Base-by-base conservation (phyloP, 1,284 basidiomycete species). In the Malassezia furfur region DNA sequence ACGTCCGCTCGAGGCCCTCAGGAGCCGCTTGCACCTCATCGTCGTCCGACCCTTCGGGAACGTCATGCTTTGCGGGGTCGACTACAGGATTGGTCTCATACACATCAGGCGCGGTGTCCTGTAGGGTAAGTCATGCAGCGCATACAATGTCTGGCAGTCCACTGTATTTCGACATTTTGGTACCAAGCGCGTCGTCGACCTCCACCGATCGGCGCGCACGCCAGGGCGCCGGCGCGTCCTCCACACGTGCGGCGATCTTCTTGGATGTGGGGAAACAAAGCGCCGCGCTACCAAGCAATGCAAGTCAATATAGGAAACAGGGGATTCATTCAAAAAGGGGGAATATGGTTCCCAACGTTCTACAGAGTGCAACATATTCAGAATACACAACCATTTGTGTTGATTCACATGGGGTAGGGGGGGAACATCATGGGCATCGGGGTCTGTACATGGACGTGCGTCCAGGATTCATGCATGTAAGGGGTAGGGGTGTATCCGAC, bases 91-190 rank as follows among this genome's bases (percentile, higher is more conserved):
- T 15, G 17, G 55, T 37, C 41, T 57, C 55, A 32, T 52, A 57
- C 31, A 57, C 51, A 28, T 57, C 55, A 14, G 57, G 48, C 41
- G 48, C 60, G 4, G 53, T 52, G 43, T 61, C 60, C 59, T 61
- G 45, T 5, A 22, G 31, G 34, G 12, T 45, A 19, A 25, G 17
- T 11, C 10, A 45, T 11, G 39, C 19, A 17, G 35, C 9, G 49
- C 59, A 32, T 35, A 61, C 59, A 41, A 61, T 61, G 28, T 61
- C 60, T 3, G 60, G 60, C 36, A 61, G 52, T 15, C 56, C 56
- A 15, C 37, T 45, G 45, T 61, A 61, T 40, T 61, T 61, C 30
- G 55, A 57, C 54, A 60, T 57, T 7, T 7, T 28, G 25, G 25
- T 28, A 7, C 11, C 32, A 8, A 11, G 32, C 32, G 32, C 9